Evolutionary conservation across 345 rosid species (phyloP).

Genomic region (Viola odorata): DNA sequence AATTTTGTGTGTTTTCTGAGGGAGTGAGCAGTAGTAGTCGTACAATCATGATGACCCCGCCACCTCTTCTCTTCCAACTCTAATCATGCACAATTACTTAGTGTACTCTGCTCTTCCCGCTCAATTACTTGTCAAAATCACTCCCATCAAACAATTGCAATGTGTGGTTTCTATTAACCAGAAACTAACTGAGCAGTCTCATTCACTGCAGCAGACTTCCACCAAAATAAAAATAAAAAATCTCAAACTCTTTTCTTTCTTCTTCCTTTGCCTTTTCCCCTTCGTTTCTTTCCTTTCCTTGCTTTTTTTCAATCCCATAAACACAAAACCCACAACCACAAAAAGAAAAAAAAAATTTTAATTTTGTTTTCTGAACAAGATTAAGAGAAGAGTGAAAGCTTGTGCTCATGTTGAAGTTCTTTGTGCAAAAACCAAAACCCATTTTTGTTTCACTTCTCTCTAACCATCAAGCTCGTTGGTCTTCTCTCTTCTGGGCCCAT

Average conservation of each 20-base stretch:
- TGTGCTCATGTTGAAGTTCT: conserved; percentile 17
- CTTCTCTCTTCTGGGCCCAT: conserved; percentile 22
- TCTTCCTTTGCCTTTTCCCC: conserved; percentile 11
- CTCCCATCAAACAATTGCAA: conserved; percentile 14
- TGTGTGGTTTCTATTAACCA: conserved; percentile 29
- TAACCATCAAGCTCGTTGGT: background rate
- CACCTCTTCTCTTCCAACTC: conserved; percentile 1
- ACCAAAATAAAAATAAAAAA: conserved; percentile 4
- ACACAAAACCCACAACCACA: conserved; percentile 6
- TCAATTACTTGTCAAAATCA: conserved; percentile 32
- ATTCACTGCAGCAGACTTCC: conserved; percentile 50
- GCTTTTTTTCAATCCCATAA: conserved; percentile 15
- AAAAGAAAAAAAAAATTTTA: no score
- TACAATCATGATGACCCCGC: conserved; percentile 42
- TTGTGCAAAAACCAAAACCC: conserved; percentile 3
- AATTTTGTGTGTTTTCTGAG: no score
- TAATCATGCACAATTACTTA: conserved; percentile 18
- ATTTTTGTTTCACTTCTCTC: background rate
- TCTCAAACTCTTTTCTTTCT: conserved; percentile 20
- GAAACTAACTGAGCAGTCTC: conserved; percentile 38
- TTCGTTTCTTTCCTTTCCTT: background rate
- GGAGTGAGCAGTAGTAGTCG: conserved; percentile 33
- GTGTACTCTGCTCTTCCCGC: background rate
- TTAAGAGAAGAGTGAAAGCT: background rate
- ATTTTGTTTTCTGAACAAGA: no score